Evolutionary conservation across 2,329 filamentous ascomycete genomes (phyloP).

Genomic region (Pezicula rhizophila): DNA sequence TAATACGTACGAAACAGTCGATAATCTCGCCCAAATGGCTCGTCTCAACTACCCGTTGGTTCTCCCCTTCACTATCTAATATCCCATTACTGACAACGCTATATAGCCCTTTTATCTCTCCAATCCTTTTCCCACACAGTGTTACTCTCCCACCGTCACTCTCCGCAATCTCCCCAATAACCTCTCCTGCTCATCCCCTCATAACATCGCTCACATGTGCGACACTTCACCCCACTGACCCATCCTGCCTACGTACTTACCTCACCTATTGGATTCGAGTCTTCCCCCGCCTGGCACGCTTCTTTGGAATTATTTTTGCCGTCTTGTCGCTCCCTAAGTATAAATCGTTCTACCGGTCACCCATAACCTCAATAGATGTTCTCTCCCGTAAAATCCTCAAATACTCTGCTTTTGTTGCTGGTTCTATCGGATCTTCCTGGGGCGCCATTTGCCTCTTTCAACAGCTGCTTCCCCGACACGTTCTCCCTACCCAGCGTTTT

Average conservation of each 20-base stretch:
- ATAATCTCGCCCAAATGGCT: constrained; percentile 76
- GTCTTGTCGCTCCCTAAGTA: constrained; percentile 60
- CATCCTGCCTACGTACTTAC: constrained; percentile 82
- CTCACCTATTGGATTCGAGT: constrained; percentile 80
- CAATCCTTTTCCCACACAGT: constrained; percentile 75
- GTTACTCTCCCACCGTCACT: constrained; percentile 61
- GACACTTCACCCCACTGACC: constrained; percentile 78
- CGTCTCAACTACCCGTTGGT: constrained; percentile 76
- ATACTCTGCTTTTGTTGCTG: constrained; percentile 72
- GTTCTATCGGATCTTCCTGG: constrained; percentile 82
- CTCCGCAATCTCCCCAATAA: constrained; percentile 67
- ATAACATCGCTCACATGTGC: constrained; percentile 85
- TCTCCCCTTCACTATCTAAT: constrained; percentile 1
- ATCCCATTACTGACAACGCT: constrained; percentile 13
- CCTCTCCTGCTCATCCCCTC: constrained; percentile 77
- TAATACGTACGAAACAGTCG: constrained; percentile 65
- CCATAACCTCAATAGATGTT: constrained; percentile 58
- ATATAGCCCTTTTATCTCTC: constrained; percentile 67
- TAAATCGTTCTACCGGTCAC: constrained; percentile 61
- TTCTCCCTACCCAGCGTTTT: constrained; percentile 78
- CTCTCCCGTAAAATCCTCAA: constrained; percentile 66
- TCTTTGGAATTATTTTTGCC: constrained; percentile 71
- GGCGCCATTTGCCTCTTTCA: constrained; percentile 87
- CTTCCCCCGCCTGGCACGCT: constrained; percentile 71
- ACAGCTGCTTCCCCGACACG: constrained; percentile 63